Conservation (phyloP, 108 stramenopile genomes). For the Ochromonas danica region DNA sequence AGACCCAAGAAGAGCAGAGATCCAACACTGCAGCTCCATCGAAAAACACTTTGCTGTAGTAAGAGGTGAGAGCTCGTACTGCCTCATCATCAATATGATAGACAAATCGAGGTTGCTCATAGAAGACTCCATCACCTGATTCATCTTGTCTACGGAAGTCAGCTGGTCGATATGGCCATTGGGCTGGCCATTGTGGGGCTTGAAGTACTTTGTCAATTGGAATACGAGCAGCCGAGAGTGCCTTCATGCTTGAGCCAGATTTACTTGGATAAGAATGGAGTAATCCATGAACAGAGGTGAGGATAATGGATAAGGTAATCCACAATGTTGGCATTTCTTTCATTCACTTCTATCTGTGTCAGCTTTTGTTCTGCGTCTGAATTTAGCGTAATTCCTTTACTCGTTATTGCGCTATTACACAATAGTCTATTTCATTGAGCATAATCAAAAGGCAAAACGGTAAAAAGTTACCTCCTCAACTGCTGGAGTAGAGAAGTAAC, state of each 20-base stretch:
- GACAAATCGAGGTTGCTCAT: conserved; percentile 66
- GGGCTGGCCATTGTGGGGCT: conserved; percentile 69
- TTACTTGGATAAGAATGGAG: too few species aligned
- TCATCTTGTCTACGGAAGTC: conserved; percentile 73
- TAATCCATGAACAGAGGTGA: too few species aligned
- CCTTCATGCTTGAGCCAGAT: not conserved
- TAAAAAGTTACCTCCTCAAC: too few species aligned
- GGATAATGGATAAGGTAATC: too few species aligned
- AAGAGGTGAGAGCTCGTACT: conserved; percentile 68
- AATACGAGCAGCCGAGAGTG: not conserved
- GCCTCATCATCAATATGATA: conserved; percentile 79
- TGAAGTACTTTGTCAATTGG: conserved; percentile 60
- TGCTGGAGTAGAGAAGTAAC: too few species aligned
- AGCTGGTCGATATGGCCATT: conserved; percentile 70
- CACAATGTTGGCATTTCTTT: too few species aligned
- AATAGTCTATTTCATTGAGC: too few species aligned
- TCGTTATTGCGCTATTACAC: too few species aligned
- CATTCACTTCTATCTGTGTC: too few species aligned
- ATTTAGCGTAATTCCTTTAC: too few species aligned
- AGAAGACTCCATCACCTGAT: conserved; percentile 69
- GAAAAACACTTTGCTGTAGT: conserved; percentile 69
- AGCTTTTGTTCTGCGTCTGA: too few species aligned
- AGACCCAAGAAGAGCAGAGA: conserved; percentile 86
- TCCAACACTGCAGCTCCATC: conserved; percentile 83
- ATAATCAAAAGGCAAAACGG: too few species aligned